phyloP scores from a whole-genome alignment of 2,329 filamentous ascomycete genomes.

The Claviceps quebecensis region DNA sequence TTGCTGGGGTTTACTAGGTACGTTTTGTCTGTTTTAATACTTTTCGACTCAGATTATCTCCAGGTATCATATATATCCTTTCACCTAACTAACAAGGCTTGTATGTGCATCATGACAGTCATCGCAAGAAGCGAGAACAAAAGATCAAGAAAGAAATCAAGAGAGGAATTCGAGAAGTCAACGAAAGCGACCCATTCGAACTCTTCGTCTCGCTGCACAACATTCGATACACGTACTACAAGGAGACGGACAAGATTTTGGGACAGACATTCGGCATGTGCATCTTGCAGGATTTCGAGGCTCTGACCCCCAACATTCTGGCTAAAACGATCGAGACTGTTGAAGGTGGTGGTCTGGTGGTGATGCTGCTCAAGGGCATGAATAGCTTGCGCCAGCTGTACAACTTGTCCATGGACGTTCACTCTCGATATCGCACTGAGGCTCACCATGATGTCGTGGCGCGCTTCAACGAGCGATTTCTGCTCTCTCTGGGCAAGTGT shows the following conservation, averaged over 20 bases:
- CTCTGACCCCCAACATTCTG: conserved; percentile 89
- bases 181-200: conserved; percentile 90
- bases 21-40: background rate
- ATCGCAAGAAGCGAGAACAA: conserved; percentile 93
- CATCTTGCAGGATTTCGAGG: conserved; percentile 95
- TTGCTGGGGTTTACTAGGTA: conserved; percentile 78
- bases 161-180: conserved; percentile 80
- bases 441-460: conserved; percentile 90
- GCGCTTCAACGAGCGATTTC: conserved; percentile 94
- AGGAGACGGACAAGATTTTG: conserved; percentile 96
- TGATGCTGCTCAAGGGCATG: conserved; percentile 90
- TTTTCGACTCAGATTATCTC: background rate
- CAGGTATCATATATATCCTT: background rate
- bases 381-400: conserved; percentile 94
- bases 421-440: conserved; percentile 90
- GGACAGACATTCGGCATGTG: conserved; percentile 98
- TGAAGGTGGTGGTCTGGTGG: conserved; percentile 83
- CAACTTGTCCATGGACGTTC: conserved; percentile 93
- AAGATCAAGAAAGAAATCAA: conserved; percentile 99
- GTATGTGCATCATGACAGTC: conserved; percentile 30
- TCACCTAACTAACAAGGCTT: background rate
- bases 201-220: conserved; percentile 92
- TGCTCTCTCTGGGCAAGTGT: conserved; percentile 88
- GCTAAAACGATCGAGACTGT: conserved; percentile 95
- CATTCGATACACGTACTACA: conserved; percentile 98